Conservation (phyloP, 2,329 filamentous ascomycete species). For the Gaeumannomyces tritici region DNA sequence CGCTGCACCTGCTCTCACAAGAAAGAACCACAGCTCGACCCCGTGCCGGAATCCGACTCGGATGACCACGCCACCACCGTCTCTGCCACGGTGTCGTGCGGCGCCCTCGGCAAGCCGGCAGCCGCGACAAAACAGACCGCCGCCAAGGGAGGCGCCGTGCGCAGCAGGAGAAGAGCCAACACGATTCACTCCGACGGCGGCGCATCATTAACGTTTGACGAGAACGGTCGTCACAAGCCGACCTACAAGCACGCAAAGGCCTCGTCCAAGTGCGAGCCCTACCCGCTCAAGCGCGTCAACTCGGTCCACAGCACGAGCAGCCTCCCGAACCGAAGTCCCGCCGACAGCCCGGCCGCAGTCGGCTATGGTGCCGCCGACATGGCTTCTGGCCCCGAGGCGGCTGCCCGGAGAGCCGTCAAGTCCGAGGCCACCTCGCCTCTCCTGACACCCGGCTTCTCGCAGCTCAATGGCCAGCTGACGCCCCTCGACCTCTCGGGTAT, state of each 20-base stretch:
- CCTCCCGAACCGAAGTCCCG: conserved; percentile 11
- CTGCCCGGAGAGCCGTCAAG: conserved; percentile 39
- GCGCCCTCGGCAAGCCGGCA: conserved; percentile 9
- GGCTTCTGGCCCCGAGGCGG: conserved; percentile 24
- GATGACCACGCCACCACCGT: conserved; percentile 29
- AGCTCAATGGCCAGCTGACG: conserved; percentile 42
- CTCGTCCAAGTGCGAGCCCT: conserved; percentile 53
- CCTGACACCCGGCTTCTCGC: conserved; percentile 37
- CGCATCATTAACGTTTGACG: conserved; percentile 43
- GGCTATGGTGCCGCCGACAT: conserved; percentile 26
- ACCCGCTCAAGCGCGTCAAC: conserved; percentile 49
- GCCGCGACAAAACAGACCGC: conserved; percentile 14
- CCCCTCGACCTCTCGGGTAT: conserved; percentile 51
- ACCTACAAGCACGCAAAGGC: conserved; percentile 50
- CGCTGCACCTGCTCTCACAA: conserved; percentile 57
- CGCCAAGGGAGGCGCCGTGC: conserved; percentile 27
- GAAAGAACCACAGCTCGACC: conserved; percentile 50
- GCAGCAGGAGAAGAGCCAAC: conserved; percentile 35
- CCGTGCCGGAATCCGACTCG: conserved; percentile 55
- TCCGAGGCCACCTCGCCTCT: conserved; percentile 54
- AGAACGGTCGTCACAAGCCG: conserved; percentile 56
- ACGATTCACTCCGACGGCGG: conserved; percentile 52
- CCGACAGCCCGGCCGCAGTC: conserved; percentile 21
- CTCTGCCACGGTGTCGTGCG: not conserved
- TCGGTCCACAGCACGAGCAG: conserved; percentile 43